Evolutionary conservation across 2,329 filamentous ascomycete genomes (phyloP), one percentile per base, ranked within the genome.

Genomic region (Phialocephala subalpina): DNA sequence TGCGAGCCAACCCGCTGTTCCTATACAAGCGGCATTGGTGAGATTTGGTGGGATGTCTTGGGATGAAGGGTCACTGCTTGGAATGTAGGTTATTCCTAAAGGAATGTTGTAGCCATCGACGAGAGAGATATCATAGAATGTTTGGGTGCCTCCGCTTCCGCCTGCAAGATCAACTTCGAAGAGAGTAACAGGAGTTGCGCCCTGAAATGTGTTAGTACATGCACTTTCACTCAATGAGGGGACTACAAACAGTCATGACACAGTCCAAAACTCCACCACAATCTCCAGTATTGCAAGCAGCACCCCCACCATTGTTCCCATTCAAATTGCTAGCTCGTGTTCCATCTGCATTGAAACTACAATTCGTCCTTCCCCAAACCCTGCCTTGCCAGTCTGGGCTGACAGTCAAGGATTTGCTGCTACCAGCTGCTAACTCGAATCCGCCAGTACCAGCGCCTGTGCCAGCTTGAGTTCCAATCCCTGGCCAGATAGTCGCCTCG

Each of bases 31-130:
- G 1, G 88, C 87, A 75, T 94, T 94, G 60, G 90, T 92, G 25
- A 93, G 83, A 73, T 93, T 94, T 9, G 91, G 90, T 14, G 92
- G 90, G 65, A 94, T 89, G 62, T 82, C 79, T 59, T 82, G 78
- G 9, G 91, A 84, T 1, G 82, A 84, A 8, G 85, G 83, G 72
- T 92, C 89, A 62, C 85, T 83, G 25, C 89, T 85, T 2, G 86
- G 85, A 29, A 87, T 82, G 71, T 88, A 86, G 62, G 84, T 82
- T 74, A 88, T 86, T 35, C 87, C 90, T 68, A 94, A 76, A 1
- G 91, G 91, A 1, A 95, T 79, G 75, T 95, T 95, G 83, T 95
- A 95, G 58, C 92, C 92, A 75, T 96, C 92, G 25, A 96, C 92
- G 2, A 95, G 83, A 47, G 91, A 94, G 69, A 96, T 92, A 77